Percentiles rank a stretch among this genome's conserved stretches.
Conservation (phyloP, 75 land plant species). For the Azolla pinnata region DNA sequence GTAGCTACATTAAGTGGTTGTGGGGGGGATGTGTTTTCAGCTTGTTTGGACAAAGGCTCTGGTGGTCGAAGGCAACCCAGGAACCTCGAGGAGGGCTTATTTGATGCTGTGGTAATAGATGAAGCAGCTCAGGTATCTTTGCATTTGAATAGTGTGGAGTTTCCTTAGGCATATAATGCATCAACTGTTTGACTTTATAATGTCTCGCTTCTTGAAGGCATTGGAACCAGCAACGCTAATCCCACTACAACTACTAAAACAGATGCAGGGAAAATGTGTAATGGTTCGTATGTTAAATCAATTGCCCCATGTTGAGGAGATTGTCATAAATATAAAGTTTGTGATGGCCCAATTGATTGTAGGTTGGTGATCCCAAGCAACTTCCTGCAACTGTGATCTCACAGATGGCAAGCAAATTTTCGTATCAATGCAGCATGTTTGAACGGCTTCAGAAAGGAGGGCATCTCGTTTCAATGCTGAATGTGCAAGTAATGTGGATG, state of each 20-base stretch:
- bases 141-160: background rate
- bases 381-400: conserved; percentile 97
- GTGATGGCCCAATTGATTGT: no score
- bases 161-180: background rate
- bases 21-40: conserved; percentile 86
- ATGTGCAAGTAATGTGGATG: conserved; percentile 70
- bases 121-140: conserved; percentile 78
- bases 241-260: conserved; percentile 81
- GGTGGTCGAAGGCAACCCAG: conserved; percentile 20
- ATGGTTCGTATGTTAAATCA: conserved; percentile 39
- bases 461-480: conserved; percentile 83
- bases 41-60: conserved; percentile 64
- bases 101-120: conserved; percentile 96
- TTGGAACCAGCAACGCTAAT: conserved; percentile 94
- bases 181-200: background rate
- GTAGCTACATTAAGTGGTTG: conserved; percentile 84
- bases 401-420: conserved; percentile 56
- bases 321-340: no score
- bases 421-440: conserved; percentile 92
- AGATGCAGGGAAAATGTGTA: conserved; percentile 62
- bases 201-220: conserved; percentile 43
- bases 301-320: no score
- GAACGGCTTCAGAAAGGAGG: conserved; percentile 79
- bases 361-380: conserved; percentile 99
- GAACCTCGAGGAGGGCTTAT: conserved; percentile 41